These are phyloP conservation scores for Stereum hirsutum DNA, from an alignment of 1,284 basidiomycete species.

Conservation along the genomic window DNA sequence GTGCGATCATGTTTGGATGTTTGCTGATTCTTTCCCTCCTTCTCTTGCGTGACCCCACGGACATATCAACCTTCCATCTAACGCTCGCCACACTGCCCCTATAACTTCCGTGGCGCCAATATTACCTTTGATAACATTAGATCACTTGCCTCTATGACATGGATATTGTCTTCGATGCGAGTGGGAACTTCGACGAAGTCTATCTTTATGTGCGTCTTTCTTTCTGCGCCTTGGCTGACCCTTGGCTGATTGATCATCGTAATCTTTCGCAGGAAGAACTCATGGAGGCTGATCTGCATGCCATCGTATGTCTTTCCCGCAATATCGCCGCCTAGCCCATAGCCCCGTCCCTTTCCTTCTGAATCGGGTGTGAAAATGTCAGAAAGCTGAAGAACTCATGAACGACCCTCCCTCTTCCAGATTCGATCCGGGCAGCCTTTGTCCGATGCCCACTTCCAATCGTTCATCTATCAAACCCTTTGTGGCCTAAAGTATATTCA, in stretches of 20 bases:
- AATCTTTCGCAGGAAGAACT: conserved; percentile 88
- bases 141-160: conserved; percentile 94
- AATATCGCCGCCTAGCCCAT: neutral
- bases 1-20: too few relatives aligned
- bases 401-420: conserved; percentile 28
- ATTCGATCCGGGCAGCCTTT: conserved; percentile 97
- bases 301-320: conserved; percentile 60
- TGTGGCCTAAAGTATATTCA: conserved; percentile 99
- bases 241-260: neutral
- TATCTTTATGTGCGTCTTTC: conserved; percentile 73
- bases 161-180: conserved; percentile 89
- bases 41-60: too few relatives aligned
- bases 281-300: conserved; percentile 99
- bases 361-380: too few relatives aligned
- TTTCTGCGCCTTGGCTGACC: neutral
- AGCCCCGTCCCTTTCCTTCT: neutral
- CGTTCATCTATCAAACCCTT: conserved; percentile 97
- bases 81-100: too few relatives aligned
- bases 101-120: neutral
- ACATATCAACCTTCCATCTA: too few relatives aligned
- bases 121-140: conserved; percentile 25
- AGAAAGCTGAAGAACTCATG: neutral
- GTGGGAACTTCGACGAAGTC: conserved; percentile 90
- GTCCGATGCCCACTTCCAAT: conserved; percentile 97
- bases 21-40: too few relatives aligned